Base-by-base conservation (phyloP, 78 protist species). In the Diacronema lutheri region DNA sequence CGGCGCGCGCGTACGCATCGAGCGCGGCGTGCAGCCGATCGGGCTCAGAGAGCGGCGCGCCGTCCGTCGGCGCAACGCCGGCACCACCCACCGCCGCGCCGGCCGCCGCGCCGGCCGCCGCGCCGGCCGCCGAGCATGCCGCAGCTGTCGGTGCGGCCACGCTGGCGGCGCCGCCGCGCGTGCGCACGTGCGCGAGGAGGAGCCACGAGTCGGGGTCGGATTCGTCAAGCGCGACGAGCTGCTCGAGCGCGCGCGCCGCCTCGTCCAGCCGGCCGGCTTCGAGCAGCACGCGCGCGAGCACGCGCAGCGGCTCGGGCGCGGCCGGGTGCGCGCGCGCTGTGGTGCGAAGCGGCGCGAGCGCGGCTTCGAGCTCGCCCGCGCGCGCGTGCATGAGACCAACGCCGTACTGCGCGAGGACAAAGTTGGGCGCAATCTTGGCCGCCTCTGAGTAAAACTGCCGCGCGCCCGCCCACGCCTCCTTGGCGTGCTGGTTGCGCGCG, bases 171-270 rank as follows among this genome's bases (percentile, higher is more conserved):
- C n/a, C n/a, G n/a, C n/a, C n/a, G n/a, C n/a, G n/a, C n/a, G n/a
- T n/a, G 12, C 40, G 64, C 5, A 88, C 29, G 29, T 88, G 88
- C 10, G 88, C 94, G 46, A 91, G 74, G 68, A 88, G 92, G 12
- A 85, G 31, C 94, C 94, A 91, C 25, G 88, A 83, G 37, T 74
- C 76, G 31, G 93, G 93, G 11, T 62, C 77, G n/a, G 80, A 13
- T 16, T 65, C 88, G n/a, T 76, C 81, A 25, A 88, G 60, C 29
- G 55, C 60, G 12, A 29, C 44, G 29, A 86, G 40, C 10, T 69
- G 87, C 77, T 65, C 62, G 71, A 69, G 83, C 26, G 81, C 84
- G 69, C 85, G 84, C n/a, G 16, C 46, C 29, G 55, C 64, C n/a
- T 72, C 56, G 57, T 66, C 81, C 14, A 84, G 13, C 19, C 57